Evolutionary conservation across 768 basidiomycete genomes (phyloP).

Genomic region (Stropharia rugosoannulata): DNA sequence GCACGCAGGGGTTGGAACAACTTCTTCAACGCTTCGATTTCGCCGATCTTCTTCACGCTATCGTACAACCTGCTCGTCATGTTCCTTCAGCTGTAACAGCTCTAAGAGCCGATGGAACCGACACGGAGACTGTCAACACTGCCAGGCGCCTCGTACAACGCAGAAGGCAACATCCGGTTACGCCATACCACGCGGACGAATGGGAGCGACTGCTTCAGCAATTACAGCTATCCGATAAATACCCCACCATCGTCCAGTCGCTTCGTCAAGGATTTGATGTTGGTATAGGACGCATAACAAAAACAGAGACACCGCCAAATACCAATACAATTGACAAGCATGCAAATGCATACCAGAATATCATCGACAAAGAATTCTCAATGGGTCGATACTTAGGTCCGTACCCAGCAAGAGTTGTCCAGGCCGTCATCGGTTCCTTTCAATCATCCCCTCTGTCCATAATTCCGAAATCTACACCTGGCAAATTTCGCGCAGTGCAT

Average conservation of each 20-base stretch:
- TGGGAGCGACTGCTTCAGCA: neutral
- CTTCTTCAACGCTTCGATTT: too few relatives aligned
- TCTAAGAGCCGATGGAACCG: too few relatives aligned
- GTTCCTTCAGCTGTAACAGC: too few relatives aligned
- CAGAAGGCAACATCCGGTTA: slow-evolving; percentile 4
- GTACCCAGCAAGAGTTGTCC: slow-evolving; percentile 13
- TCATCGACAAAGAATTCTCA: slow-evolving; percentile 18
- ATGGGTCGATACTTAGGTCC: slow-evolving; percentile 29
- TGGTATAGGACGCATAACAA: slow-evolving; percentile 23
- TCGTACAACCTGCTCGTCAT: too few relatives aligned
- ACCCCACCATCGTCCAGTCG: neutral
- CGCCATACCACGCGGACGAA: neutral
- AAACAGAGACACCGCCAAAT: slow-evolving; percentile 28
- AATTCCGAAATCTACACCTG: slow-evolving; percentile 30
- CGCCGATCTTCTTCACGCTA: too few relatives aligned
- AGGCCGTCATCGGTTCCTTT: slow-evolving; percentile 30
- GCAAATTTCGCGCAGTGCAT: slow-evolving; percentile 29
- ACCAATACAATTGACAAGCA: slow-evolving; percentile 13
- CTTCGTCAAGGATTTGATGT: slow-evolving; percentile 27
- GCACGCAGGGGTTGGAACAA: too few relatives aligned
- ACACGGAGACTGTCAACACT: slow-evolving; percentile 27
- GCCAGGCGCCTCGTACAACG: slow-evolving; percentile 35
- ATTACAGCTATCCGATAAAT: slow-evolving; percentile 8
- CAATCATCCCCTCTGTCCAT: slow-evolving; percentile 34
- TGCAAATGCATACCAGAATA: slow-evolving; percentile 7